These are phyloP conservation scores for Adenanthera pavonina DNA, from an alignment of 306 rosid genomes.

Conservation along the genomic window DNA sequence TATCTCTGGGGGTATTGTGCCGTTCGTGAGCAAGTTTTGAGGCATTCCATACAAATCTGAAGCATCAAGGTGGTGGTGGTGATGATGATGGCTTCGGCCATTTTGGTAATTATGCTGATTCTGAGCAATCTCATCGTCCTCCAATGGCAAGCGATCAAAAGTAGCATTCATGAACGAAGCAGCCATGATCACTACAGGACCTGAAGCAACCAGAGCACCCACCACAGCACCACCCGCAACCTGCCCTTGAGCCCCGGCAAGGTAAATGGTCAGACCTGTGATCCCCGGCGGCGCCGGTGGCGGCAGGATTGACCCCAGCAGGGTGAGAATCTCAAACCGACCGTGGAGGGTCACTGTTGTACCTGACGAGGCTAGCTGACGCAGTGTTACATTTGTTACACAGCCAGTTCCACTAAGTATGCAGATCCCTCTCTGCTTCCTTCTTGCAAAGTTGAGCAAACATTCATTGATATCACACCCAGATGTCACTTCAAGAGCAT, in stretches of 20 bases:
- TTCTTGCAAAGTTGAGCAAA: constrained; percentile 26
- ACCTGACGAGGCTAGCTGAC: background rate
- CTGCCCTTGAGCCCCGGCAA: constrained; percentile 20
- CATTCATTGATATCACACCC: constrained; percentile 18
- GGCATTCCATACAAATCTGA: constrained; percentile 24
- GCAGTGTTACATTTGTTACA: constrained; percentile 11
- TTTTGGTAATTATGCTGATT: constrained; percentile 1
- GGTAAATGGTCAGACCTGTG: constrained; percentile 18
- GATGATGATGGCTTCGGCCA: constrained; percentile 11
- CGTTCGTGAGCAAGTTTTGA: constrained; percentile 17
- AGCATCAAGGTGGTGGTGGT: constrained; percentile 12
- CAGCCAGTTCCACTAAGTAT: constrained; percentile 15
- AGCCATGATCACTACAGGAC: constrained; percentile 17
- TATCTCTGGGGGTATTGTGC: constrained; percentile 15
- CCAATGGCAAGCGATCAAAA: constrained; percentile 25
- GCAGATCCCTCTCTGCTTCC: constrained; percentile 25
- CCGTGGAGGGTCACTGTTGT: constrained; percentile 8
- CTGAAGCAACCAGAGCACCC: constrained; percentile 21
- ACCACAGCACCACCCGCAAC: constrained; percentile 22
- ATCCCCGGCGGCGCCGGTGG: constrained; percentile 17
- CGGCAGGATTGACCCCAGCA: constrained; percentile 4
- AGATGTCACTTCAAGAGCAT: constrained; percentile 10
- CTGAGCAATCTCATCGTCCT: constrained; percentile 18
- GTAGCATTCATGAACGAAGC: constrained; percentile 29
- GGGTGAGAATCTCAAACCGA: constrained; percentile 20